Conservation (phyloP, 345 rosid genomes). For the Gynandropsis gynandra region DNA sequence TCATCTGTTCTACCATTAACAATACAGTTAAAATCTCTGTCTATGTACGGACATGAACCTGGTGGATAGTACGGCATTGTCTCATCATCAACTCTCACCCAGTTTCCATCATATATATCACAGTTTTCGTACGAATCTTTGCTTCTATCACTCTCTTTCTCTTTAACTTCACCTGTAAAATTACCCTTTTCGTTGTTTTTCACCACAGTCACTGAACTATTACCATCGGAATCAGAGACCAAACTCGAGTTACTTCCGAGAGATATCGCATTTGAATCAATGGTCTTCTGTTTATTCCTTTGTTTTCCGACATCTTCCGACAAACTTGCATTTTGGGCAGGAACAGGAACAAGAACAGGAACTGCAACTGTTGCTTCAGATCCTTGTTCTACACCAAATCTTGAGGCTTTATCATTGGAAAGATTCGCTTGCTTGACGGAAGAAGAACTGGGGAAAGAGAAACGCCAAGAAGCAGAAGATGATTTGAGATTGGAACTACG, state of each 20-base stretch:
- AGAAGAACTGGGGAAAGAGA: constrained; percentile 21
- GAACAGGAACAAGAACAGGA: no score
- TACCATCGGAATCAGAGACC: constrained; percentile 21
- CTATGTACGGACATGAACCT: constrained; percentile 75
- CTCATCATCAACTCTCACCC: constrained; percentile 55
- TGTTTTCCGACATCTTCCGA: constrained; percentile 14
- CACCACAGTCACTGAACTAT: neutral
- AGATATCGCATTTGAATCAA: constrained; percentile 14
- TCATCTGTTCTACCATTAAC: constrained; percentile 67
- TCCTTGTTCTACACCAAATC: constrained; percentile 19
- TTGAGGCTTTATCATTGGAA: constrained; percentile 22
- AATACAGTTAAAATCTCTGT: constrained; percentile 68
- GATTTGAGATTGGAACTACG: constrained; percentile 25
- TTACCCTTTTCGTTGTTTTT: neutral
- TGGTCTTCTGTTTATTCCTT: constrained; percentile 19
- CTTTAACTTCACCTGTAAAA: neutral
- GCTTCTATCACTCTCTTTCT: constrained; percentile 6
- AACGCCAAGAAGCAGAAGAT: constrained; percentile 32
- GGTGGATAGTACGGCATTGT: constrained; percentile 64
- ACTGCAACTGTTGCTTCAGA: constrained; percentile 14
- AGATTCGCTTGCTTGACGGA: constrained; percentile 18
- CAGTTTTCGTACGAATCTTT: constrained; percentile 35
- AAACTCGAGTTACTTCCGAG: constrained; percentile 22
- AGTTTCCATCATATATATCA: constrained; percentile 68
- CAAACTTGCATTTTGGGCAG: constrained; percentile 5